Conservation (phyloP, 805 yeast genomes). For the Cyberlindnera petersonii region DNA sequence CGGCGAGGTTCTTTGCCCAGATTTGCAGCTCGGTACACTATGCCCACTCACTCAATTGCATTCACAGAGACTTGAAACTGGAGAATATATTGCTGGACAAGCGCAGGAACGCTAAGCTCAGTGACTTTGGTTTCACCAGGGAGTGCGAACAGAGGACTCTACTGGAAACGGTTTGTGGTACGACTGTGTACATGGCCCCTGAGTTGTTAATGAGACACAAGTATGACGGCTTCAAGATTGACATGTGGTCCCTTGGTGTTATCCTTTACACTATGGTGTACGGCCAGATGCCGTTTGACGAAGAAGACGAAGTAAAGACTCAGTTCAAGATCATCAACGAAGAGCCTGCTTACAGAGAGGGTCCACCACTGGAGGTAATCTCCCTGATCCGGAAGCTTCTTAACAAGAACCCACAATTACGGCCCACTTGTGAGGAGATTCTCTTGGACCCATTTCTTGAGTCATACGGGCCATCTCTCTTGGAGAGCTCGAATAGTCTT, state of each 20-base stretch:
- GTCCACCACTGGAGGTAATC: conserved; percentile 46
- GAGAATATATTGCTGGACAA: conserved; percentile 70
- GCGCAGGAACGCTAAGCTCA: conserved; percentile 61
- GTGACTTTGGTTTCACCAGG: conserved; percentile 94
- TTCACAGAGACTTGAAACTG: conserved; percentile 80
- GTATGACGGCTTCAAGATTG: conserved; percentile 78
- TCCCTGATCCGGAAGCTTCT: conserved; percentile 52
- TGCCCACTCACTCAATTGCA: conserved; percentile 71
- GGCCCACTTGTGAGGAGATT: conserved; percentile 58
- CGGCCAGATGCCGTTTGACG: conserved; percentile 91
- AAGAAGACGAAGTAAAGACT: conserved; percentile 63
- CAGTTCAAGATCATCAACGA: conserved; percentile 55
- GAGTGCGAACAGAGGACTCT: conserved; percentile 56
- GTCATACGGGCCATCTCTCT: conserved; percentile 39
- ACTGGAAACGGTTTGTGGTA: conserved; percentile 86
- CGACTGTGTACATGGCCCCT: conserved; percentile 96
- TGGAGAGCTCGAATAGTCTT: conserved; percentile 37
- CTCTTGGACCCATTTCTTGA: conserved; percentile 48
- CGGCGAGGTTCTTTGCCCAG: conserved; percentile 56
- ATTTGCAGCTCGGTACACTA: conserved; percentile 56
- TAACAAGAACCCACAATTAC: conserved; percentile 56
- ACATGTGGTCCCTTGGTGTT: conserved; percentile 90
- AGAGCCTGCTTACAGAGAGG: conserved; percentile 56
- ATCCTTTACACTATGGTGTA: conserved; percentile 78
- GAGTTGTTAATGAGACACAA: conserved; percentile 67